Percentiles rank a stretch among this genome's conserved stretches.
These are phyloP conservation scores for Paecilomyces sp. DNA, from an alignment of 2,329 filamentous ascomycete species.

Conservation along the genomic window DNA sequence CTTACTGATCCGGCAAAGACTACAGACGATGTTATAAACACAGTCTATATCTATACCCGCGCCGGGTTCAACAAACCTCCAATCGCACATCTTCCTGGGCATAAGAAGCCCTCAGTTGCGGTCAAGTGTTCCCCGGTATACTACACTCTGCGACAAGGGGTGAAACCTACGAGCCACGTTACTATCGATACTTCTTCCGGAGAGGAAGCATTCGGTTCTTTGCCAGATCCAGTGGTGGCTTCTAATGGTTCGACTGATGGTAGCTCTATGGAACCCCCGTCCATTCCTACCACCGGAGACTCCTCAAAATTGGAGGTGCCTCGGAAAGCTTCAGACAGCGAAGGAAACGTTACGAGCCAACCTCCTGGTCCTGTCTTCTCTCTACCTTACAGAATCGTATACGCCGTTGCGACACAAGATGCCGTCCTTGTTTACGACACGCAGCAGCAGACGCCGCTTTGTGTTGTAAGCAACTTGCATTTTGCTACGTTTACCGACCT, in stretches of 20 bases:
- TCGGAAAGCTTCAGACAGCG: constrained; percentile 42
- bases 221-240: constrained; percentile 74
- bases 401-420: constrained; percentile 95
- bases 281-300: constrained; percentile 39
- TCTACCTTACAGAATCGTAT: constrained; percentile 87
- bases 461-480: constrained; percentile 92
- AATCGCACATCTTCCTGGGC: constrained; percentile 86
- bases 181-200: constrained; percentile 88
- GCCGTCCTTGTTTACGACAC: constrained; percentile 94
- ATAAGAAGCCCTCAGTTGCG: constrained; percentile 96
- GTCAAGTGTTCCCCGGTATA: constrained; percentile 88
- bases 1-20: constrained; percentile 63
- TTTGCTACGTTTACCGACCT: constrained; percentile 96
- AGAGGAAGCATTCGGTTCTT: constrained; percentile 72
- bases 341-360: constrained; percentile 44
- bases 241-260: constrained; percentile 38
- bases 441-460: constrained; percentile 88
- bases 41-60: constrained; percentile 95
- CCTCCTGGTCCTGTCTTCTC: constrained; percentile 63
- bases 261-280: constrained; percentile 71
- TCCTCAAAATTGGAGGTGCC: constrained; percentile 47
- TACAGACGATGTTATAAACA: constrained; percentile 84
- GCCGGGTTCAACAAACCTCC: constrained; percentile 96
- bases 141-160: constrained; percentile 68
- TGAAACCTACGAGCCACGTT: constrained; percentile 72